phyloP scores from a whole-genome alignment of 495 filamentous ascomycete species.

The Xylaria venustula region DNA sequence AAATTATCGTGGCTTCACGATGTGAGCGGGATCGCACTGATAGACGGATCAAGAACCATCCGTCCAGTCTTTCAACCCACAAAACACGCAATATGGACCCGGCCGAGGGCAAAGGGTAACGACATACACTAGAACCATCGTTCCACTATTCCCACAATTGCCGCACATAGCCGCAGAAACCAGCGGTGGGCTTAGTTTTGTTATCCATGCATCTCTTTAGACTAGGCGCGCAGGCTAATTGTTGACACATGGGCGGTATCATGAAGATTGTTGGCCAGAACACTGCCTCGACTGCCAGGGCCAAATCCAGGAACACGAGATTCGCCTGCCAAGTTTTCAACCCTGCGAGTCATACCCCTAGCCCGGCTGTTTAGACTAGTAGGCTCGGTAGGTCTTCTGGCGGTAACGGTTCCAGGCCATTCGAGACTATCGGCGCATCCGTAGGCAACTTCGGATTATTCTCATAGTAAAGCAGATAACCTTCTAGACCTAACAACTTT shows the following conservation, averaged over 20 bases:
- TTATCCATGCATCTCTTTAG: background rate
- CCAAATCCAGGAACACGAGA: no score
- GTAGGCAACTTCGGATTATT: no score
- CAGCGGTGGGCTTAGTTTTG: background rate
- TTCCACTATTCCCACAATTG: conserved; percentile 10
- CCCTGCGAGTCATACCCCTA: no score
- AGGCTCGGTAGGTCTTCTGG: no score
- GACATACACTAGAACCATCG: background rate
- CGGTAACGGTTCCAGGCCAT: no score
- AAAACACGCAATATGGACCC: conserved; percentile 19
- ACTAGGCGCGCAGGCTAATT: background rate
- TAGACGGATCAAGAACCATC: background rate
- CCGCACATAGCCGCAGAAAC: no score
- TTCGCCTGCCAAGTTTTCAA: background rate
- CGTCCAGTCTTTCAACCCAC: background rate
- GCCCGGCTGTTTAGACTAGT: no score
- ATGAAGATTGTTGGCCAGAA: background rate
- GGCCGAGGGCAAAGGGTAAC: background rate
- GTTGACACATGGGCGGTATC: background rate
- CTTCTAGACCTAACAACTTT: background rate
- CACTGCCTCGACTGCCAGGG: background rate
- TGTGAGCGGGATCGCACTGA: background rate
- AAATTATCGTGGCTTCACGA: background rate
- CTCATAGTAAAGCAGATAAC: no score
- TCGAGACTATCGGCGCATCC: no score